A percentile compares a stretch with the other conserved stretches of the same genome.
Conservation (phyloP, 495 filamentous ascomycete species). For the Aspergillus saccharolyticus region DNA sequence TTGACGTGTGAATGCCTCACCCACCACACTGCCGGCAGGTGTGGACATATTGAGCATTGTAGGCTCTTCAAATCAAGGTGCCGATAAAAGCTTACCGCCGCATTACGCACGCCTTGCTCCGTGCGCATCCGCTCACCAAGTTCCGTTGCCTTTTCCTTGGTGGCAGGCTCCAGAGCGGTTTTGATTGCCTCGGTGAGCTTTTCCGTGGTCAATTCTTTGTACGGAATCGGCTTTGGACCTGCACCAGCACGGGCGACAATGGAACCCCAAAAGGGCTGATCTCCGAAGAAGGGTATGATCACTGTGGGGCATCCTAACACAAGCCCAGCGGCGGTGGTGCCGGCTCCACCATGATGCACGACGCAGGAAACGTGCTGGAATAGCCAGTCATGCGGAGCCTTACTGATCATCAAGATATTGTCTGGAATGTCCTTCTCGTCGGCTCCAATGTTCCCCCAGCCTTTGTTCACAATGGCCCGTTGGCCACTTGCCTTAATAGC, state of each 20-base stretch:
- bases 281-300: conserved; percentile 78
- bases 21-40: conserved; percentile 64
- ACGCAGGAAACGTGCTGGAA: conserved; percentile 69
- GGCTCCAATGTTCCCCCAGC: conserved; percentile 72
- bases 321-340: conserved; percentile 73
- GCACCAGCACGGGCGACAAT: conserved; percentile 70
- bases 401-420: conserved; percentile 65
- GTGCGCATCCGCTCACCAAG: conserved; percentile 54
- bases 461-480: conserved; percentile 71
- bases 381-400: conserved; percentile 77
- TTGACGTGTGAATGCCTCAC: conserved; percentile 57
- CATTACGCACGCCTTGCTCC: conserved; percentile 58
- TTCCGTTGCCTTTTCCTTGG: conserved; percentile 50
- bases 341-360: conserved; percentile 76
- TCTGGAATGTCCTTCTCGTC: conserved; percentile 54
- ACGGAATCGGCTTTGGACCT: conserved; percentile 64
- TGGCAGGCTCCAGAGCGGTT: conserved; percentile 52
- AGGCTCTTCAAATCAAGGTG: conserved; percentile 56
- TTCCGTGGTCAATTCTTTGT: conserved; percentile 58
- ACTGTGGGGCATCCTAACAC: conserved; percentile 62
- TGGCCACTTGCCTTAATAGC: conserved; percentile 61
- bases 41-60: conserved; percentile 60
- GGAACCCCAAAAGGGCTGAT: conserved; percentile 76
- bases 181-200: conserved; percentile 57
- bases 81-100: conserved; percentile 64